Conservation (phyloP, 345 rosid species). For the Orychophragmus violaceus region DNA sequence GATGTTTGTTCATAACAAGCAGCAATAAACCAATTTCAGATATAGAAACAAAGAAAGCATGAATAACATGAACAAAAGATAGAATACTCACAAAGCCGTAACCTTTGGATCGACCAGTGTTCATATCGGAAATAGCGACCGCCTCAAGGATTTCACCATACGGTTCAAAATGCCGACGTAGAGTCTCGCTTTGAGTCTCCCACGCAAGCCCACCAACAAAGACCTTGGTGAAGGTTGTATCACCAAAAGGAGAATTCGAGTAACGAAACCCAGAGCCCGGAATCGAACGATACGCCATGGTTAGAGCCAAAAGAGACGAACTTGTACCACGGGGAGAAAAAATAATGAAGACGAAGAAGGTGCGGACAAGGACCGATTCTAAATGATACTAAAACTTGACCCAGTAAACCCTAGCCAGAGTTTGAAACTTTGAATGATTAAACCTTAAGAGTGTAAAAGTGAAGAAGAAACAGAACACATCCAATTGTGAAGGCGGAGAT, state of each 20-base stretch:
- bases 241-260: slow-evolving; percentile 77
- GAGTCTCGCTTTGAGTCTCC: slow-evolving; percentile 85
- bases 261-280: slow-evolving; percentile 57
- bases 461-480: not conserved
- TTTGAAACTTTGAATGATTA: not conserved
- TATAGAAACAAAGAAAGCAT: no score
- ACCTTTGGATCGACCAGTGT: slow-evolving; percentile 97
- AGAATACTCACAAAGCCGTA: slow-evolving; percentile 90
- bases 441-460: not conserved
- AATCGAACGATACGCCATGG: slow-evolving; percentile 56
- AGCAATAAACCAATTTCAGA: not conserved
- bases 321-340: not conserved
- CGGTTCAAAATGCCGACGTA: slow-evolving; percentile 75
- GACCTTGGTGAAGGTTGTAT: slow-evolving; percentile 77
- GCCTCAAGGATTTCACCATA: slow-evolving; percentile 93
- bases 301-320: not conserved
- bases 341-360: not conserved
- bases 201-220: slow-evolving; percentile 93
- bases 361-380: not conserved
- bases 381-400: slow-evolving; percentile 12
- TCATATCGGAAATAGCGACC: slow-evolving; percentile 84
- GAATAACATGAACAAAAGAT: not conserved
- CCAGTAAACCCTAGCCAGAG: slow-evolving; percentile 28
- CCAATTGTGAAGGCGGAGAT: slow-evolving; percentile 4
- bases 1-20: not conserved